These are phyloP conservation scores for Euphrasia arctica DNA, from an alignment of 305 asterid species.

Conservation along the genomic window DNA sequence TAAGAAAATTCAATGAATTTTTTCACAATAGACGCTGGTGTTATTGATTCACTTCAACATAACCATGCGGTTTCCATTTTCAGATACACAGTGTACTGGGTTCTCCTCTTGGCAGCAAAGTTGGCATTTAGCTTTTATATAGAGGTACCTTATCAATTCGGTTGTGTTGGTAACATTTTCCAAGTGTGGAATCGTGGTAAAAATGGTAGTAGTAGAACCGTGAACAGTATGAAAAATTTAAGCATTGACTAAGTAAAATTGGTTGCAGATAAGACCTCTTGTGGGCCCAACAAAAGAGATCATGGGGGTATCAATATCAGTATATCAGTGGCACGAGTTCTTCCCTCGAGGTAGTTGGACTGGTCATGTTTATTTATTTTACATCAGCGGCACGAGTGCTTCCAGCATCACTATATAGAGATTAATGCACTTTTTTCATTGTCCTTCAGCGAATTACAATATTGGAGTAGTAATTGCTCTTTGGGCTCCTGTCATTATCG, in stretches of 20 bases:
- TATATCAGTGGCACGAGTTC: slow-evolving; percentile 94
- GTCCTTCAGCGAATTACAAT: slow-evolving; percentile 71
- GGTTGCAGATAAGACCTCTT: slow-evolving; percentile 85
- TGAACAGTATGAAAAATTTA: slow-evolving; percentile 6
- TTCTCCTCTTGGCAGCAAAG: slow-evolving; percentile 86
- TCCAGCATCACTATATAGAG: background rate
- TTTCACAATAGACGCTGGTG: slow-evolving; percentile 24
- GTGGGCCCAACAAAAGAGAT: slow-evolving; percentile 81
- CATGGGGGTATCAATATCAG: slow-evolving; percentile 54
- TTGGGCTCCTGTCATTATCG: slow-evolving; percentile 92
- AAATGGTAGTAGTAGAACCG: slow-evolving; percentile 7
- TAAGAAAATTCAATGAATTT: slow-evolving; percentile 32
- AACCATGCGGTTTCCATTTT: slow-evolving; percentile 29
- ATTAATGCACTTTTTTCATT: slow-evolving; percentile 17
- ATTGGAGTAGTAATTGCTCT: slow-evolving; percentile 92
- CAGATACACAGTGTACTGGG: slow-evolving; percentile 91
- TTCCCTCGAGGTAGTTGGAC: slow-evolving; percentile 81
- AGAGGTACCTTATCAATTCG: slow-evolving; percentile 54
- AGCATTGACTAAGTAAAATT: slow-evolving; percentile 4
- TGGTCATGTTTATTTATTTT: slow-evolving; percentile 18
- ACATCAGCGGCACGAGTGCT: background rate
- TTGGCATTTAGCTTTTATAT: slow-evolving; percentile 82
- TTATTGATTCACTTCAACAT: slow-evolving; percentile 12
- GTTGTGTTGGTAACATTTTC: slow-evolving; percentile 14
- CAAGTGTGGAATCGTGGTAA: background rate